These are phyloP conservation scores for Botrytis elliptica DNA, from an alignment of 2,329 filamentous ascomycete species.

Conservation along the genomic window DNA sequence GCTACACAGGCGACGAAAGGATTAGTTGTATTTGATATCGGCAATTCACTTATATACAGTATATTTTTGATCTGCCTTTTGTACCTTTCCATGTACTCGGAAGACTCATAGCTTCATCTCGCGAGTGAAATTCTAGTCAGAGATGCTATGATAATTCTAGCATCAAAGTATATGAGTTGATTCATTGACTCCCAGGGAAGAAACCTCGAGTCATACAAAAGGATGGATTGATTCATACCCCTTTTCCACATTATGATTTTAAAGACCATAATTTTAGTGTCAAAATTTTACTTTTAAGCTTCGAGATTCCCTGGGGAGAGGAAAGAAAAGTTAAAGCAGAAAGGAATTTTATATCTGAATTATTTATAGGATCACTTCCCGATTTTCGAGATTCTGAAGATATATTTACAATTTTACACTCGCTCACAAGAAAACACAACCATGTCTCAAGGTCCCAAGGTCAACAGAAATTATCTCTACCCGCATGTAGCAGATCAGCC, in stretches of 20 bases:
- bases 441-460: not conserved
- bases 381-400: not conserved
- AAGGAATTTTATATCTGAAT: not conserved
- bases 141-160: not conserved
- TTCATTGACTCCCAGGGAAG: too few relatives aligned
- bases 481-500: not conserved
- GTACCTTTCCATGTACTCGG: not conserved
- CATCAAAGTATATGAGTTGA: not conserved
- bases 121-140: not conserved
- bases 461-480: not conserved
- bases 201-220: not conserved
- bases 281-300: not conserved
- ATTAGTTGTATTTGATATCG: not conserved
- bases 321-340: not conserved
- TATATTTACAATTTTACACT: not conserved
- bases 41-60: not conserved
- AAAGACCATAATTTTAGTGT: too few relatives aligned
- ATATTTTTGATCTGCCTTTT: not conserved
- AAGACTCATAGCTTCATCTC: not conserved
- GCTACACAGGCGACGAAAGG: too few relatives aligned
- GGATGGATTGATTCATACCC: not conserved
- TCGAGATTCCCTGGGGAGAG: not conserved
- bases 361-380: not conserved
- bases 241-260: not conserved
- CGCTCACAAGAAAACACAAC: not conserved